Evolutionary conservation across 805 yeast species (phyloP).

Genomic region (Kluyveromyces lactis): DNA sequence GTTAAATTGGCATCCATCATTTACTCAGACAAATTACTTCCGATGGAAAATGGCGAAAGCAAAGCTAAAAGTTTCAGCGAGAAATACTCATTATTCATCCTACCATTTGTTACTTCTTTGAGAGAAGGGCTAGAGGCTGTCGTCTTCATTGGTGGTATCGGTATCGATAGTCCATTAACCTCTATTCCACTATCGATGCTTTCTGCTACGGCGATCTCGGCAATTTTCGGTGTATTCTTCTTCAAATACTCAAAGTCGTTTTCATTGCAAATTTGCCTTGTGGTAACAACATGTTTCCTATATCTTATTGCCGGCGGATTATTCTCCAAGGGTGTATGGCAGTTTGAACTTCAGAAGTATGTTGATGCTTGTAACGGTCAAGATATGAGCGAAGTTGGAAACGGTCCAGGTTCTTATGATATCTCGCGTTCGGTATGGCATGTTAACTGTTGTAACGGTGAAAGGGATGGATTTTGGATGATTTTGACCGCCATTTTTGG

Average conservation of each 20-base stretch:
- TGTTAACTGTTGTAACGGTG: constrained; percentile 89
- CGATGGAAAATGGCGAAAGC: constrained; percentile 14
- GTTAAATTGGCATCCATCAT: constrained; percentile 43
- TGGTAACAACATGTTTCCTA: constrained; percentile 68
- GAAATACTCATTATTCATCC: constrained; percentile 60
- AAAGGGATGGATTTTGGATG: constrained; percentile 92
- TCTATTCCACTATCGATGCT: constrained; percentile 59
- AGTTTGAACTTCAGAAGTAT: constrained; percentile 69
- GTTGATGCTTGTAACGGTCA: constrained; percentile 69
- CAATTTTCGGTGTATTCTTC: constrained; percentile 53
- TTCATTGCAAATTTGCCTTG: constrained; percentile 66
- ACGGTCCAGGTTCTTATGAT: constrained; percentile 91
- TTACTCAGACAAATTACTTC: constrained; percentile 23
- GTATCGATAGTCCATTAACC: constrained; percentile 58
- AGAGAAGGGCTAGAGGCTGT: constrained; percentile 91
- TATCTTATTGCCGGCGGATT: constrained; percentile 84
- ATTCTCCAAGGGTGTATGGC: constrained; percentile 85
- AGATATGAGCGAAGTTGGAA: constrained; percentile 82
- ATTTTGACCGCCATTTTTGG: constrained; percentile 80
- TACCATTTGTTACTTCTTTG: constrained; percentile 79
- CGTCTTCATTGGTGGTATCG: constrained; percentile 85
- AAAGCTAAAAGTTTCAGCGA: constrained; percentile 35
- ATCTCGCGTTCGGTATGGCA: constrained; percentile 80
- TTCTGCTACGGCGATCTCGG: constrained; percentile 51
- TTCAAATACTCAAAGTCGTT: constrained; percentile 75